A percentile compares a stretch with the other conserved stretches of the same genome.
phyloP scores from a whole-genome alignment of 306 rosid species.

The Rosa rugosa region DNA sequence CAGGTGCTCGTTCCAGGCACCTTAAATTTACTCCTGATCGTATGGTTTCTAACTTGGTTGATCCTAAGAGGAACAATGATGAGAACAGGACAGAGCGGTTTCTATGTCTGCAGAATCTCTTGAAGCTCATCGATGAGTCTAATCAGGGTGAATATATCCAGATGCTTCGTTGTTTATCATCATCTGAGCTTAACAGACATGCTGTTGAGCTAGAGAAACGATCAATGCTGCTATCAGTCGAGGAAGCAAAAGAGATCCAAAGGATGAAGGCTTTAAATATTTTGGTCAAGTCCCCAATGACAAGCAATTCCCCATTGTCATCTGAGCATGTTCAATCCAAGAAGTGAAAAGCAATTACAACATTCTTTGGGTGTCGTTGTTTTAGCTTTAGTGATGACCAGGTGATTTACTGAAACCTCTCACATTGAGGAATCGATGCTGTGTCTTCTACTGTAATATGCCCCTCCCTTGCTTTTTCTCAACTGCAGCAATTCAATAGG shows the following conservation, averaged over 20 bases:
- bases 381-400: conserved; percentile 1
- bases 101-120: conserved; percentile 29
- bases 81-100: conserved; percentile 30
- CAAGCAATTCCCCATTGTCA: background rate
- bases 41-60: conserved; percentile 16
- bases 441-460: background rate
- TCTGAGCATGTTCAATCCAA: background rate
- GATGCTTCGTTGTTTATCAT: conserved; percentile 32
- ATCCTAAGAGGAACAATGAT: conserved; percentile 25
- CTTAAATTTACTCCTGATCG: conserved; percentile 10
- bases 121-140: conserved; percentile 33
- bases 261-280: conserved; percentile 47
- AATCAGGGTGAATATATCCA: conserved; percentile 31
- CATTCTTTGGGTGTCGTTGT: background rate
- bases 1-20: conserved; percentile 19
- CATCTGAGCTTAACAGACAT: conserved; percentile 48
- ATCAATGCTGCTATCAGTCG: conserved; percentile 48
- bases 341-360: background rate
- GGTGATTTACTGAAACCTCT: background rate
- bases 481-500: background rate
- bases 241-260: conserved; percentile 52
- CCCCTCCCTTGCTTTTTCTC: background rate
- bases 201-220: conserved; percentile 52
- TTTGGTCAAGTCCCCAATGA: conserved; percentile 29
- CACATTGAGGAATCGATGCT: background rate